Evolutionary conservation across 805 yeast species (phyloP).

Genomic region (Pichia phayaonensis): DNA sequence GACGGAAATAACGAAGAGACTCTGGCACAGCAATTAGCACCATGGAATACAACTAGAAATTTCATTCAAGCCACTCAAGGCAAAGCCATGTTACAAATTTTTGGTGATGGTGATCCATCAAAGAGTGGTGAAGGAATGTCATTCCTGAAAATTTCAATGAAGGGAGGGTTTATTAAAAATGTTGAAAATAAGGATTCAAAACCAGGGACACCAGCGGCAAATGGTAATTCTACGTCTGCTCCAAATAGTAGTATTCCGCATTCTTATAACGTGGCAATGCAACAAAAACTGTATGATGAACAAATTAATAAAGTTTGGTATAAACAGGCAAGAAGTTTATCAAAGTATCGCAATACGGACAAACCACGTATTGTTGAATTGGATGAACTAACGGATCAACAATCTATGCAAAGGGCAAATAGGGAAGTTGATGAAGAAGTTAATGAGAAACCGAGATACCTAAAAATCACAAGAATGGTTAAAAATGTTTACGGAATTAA

Average conservation of each 20-base stretch:
- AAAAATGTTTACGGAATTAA: conserved; percentile 79
- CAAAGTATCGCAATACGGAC: conserved; percentile 24
- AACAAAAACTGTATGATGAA: conserved; percentile 86
- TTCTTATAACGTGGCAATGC: conserved; percentile 72
- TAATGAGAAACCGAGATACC: conserved; percentile 26
- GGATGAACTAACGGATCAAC: conserved; percentile 24
- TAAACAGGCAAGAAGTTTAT: conserved; percentile 60
- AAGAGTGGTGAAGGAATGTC: conserved; percentile 88
- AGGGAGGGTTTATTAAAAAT: conserved; percentile 65
- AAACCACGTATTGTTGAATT: conserved; percentile 21
- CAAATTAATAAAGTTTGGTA: conserved; percentile 89
- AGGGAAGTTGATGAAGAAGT: conserved; percentile 26
- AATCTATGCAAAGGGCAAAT: conserved; percentile 30
- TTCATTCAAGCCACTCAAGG: conserved; percentile 93
- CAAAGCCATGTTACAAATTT: conserved; percentile 90
- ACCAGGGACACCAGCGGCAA: conserved; percentile 9
- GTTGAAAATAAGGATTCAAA: conserved; percentile 15
- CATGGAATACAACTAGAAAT: conserved; percentile 91
- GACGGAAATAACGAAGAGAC: conserved; percentile 43
- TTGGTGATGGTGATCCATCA: conserved; percentile 92
- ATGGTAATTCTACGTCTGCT: conserved; percentile 25
- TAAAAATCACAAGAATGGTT: conserved; percentile 70
- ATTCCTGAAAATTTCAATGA: conserved; percentile 85
- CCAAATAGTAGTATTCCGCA: conserved; percentile 35
- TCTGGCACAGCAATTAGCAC: conserved; percentile 77